Conservation (phyloP, 164 flowering plant genomes). For the Dillenia suffruticosa region DNA sequence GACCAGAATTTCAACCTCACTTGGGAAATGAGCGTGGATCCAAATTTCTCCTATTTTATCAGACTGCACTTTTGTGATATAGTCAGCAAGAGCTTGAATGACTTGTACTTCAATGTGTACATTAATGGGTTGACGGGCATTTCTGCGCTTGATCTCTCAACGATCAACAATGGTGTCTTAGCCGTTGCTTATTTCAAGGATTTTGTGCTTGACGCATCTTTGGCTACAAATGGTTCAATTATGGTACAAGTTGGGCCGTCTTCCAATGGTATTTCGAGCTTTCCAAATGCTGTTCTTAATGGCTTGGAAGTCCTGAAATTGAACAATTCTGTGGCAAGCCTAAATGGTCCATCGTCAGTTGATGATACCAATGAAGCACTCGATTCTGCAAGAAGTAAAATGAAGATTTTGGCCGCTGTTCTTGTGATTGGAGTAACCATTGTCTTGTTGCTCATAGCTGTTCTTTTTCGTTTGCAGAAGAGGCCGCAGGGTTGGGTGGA, state of each 20-base stretch:
- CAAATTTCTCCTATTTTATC: slow-evolving; percentile 50
- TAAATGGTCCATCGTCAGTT: slow-evolving; percentile 52
- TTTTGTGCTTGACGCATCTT: slow-evolving; percentile 54
- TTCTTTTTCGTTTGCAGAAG: slow-evolving; percentile 36
- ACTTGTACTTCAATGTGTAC: slow-evolving; percentile 75
- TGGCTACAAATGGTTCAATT: slow-evolving; percentile 33
- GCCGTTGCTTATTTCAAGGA: slow-evolving; percentile 66
- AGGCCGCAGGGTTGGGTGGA: slow-evolving; percentile 45
- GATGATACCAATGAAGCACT: slow-evolving; percentile 27
- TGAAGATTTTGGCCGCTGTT: slow-evolving; percentile 34
- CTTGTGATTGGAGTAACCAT: slow-evolving; percentile 42
- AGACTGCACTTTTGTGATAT: slow-evolving; percentile 89
- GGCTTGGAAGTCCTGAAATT: slow-evolving; percentile 85
- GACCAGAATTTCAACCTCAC: slow-evolving; percentile 64
- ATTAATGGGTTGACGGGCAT: slow-evolving; percentile 45
- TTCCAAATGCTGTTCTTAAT: slow-evolving; percentile 66
- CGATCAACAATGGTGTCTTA: slow-evolving; percentile 38
- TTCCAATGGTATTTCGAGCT: slow-evolving; percentile 14
- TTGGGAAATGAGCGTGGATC: slow-evolving; percentile 60
- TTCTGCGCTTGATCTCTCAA: slow-evolving; percentile 61
- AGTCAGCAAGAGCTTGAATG: slow-evolving; percentile 55
- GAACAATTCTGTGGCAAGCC: slow-evolving; percentile 64
- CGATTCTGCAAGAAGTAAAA: neutral
- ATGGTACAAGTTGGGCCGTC: slow-evolving; percentile 66
- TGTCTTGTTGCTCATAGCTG: slow-evolving; percentile 27